A percentile compares a stretch with the other conserved stretches of the same genome.
These are phyloP conservation scores for Pseudisothecium myosuroides DNA, from an alignment of 225 moss, liverwort and hornwort species.

Conservation along the genomic window DNA sequence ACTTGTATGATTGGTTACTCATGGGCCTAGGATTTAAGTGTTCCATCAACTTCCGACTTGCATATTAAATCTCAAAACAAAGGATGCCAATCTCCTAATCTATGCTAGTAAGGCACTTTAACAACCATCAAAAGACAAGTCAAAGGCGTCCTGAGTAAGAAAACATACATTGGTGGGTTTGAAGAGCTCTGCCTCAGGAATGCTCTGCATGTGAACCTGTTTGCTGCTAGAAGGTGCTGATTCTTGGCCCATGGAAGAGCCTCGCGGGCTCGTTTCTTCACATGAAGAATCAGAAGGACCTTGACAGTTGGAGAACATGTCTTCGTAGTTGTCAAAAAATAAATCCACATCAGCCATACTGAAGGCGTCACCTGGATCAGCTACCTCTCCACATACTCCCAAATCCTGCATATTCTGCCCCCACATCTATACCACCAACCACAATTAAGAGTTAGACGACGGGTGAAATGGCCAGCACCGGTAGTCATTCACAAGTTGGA, in stretches of 20 bases:
- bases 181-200: slow-evolving; percentile 41
- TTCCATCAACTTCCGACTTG: background rate
- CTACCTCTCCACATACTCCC: slow-evolving; percentile 47
- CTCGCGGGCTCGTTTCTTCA: slow-evolving; percentile 17
- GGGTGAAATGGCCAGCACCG: background rate
- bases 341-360: slow-evolving; percentile 53
- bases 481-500: background rate
- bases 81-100: background rate
- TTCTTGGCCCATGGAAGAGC: slow-evolving; percentile 17
- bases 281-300: slow-evolving; percentile 15
- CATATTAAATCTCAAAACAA: background rate
- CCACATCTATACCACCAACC: slow-evolving; percentile 28
- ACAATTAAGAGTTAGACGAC: background rate
- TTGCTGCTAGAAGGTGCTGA: background rate
- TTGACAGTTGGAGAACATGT: slow-evolving; percentile 32
- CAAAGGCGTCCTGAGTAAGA: background rate
- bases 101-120: background rate
- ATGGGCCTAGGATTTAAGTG: background rate
- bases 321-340: slow-evolving; percentile 45
- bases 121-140: background rate
- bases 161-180: slow-evolving; percentile 19
- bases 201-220: slow-evolving; percentile 35
- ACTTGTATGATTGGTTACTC: background rate
- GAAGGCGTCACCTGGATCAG: slow-evolving; percentile 36
- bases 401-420: slow-evolving; percentile 57